These are phyloP conservation scores for Pestalotiopsis fici DNA, from an alignment of 2,329 filamentous ascomycete species.

Conservation along the genomic window DNA sequence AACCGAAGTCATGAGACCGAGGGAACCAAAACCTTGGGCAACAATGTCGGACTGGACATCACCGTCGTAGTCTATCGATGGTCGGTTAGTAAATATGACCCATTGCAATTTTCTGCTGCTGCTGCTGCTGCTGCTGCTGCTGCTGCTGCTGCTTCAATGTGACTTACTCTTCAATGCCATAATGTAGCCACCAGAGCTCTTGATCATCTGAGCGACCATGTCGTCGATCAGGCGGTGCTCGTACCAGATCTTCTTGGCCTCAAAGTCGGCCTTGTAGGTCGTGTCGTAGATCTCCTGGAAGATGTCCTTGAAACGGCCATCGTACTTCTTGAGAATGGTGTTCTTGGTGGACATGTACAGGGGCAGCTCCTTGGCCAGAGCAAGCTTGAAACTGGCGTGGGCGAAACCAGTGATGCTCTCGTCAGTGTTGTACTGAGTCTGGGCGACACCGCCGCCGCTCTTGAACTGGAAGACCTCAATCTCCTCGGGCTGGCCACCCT, in stretches of 20 bases:
- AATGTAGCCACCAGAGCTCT: slow-evolving; percentile 93
- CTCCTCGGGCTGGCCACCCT: slow-evolving; percentile 76
- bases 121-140: too few relatives aligned
- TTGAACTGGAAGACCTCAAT: slow-evolving; percentile 92
- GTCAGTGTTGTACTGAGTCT: slow-evolving; percentile 98
- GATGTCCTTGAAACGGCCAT: slow-evolving; percentile 98
- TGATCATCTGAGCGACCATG: slow-evolving; percentile 99
- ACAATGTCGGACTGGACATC: slow-evolving; percentile 99
- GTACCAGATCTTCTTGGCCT: slow-evolving; percentile 95
- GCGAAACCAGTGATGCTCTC: slow-evolving; percentile 95
- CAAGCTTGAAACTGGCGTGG: slow-evolving; percentile 95
- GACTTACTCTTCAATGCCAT: slow-evolving; percentile 95
- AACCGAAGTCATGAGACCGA: slow-evolving; percentile 97
- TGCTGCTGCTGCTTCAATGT: not conserved
- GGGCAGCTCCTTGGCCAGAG: slow-evolving; percentile 82
- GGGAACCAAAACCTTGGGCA: slow-evolving; percentile 95
- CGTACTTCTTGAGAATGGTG: slow-evolving; percentile 98
- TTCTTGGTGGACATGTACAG: slow-evolving; percentile 99
- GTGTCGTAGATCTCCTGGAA: slow-evolving; percentile 96
- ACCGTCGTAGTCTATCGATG: slow-evolving; percentile 83
- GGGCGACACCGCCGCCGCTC: slow-evolving; percentile 81
- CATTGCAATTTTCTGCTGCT: not conserved
- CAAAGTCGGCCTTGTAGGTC: slow-evolving; percentile 84
- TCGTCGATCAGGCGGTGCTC: slow-evolving; percentile 99
- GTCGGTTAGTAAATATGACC: not conserved